A percentile compares a stretch with the other conserved stretches of the same genome.
These are phyloP conservation scores for Leishmania turanica DNA, from an alignment of 208 protist genomes.

Conservation along the genomic window DNA sequence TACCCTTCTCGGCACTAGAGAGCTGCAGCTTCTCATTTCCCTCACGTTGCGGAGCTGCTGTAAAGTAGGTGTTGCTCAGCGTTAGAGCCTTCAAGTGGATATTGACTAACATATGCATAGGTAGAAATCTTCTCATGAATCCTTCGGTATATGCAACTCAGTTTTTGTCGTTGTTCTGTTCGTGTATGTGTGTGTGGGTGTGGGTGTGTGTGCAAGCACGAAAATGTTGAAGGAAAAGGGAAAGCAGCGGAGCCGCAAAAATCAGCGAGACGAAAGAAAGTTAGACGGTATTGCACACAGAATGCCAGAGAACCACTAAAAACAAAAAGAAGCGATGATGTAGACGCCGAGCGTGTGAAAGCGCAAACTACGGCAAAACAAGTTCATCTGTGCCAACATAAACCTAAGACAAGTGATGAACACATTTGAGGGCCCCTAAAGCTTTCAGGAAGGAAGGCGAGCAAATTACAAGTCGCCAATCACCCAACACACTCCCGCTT, in stretches of 20 bases:
- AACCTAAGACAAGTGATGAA: slow-evolving; percentile 16
- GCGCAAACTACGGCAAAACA: slow-evolving; percentile 10
- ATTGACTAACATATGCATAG: slow-evolving; percentile 47
- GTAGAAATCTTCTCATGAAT: slow-evolving; percentile 54
- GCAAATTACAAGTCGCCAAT: too few species aligned
- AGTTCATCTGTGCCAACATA: not conserved
- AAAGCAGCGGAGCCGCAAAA: slow-evolving; percentile 20
- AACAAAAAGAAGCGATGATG: slow-evolving; percentile 18
- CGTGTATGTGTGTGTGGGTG: not conserved
- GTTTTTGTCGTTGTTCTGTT: too few species aligned
- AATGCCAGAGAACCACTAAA: slow-evolving; percentile 6
- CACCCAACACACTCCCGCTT: not conserved
- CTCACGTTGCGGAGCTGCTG: slow-evolving; percentile 6
- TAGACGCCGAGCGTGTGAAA: slow-evolving; percentile 1
- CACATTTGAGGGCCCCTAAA: slow-evolving; percentile 13
- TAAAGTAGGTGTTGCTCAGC: slow-evolving; percentile 66
- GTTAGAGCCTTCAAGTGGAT: slow-evolving; percentile 72
- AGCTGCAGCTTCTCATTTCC: slow-evolving; percentile 80
- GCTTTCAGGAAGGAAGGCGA: not conserved
- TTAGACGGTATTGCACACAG: not conserved
- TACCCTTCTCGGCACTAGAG: slow-evolving; percentile 83
- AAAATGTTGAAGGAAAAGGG: not conserved
- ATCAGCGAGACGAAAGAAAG: slow-evolving; percentile 1
- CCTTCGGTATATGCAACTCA: not conserved
- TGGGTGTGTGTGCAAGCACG: not conserved